These are phyloP conservation scores for Candida gorgasii DNA, from an alignment of 805 yeast genomes.

Conservation along the genomic window DNA sequence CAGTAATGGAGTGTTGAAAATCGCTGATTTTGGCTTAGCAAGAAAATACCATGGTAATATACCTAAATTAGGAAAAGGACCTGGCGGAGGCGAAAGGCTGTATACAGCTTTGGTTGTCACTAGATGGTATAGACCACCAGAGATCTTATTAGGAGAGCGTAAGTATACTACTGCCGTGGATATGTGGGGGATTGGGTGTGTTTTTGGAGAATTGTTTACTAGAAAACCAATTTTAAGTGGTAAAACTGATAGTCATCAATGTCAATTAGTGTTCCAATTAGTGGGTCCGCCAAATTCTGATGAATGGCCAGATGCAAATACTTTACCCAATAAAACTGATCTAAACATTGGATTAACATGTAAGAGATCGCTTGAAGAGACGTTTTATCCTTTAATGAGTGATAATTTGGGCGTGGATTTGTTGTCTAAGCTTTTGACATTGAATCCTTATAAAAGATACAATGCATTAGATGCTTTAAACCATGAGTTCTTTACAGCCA, in stretches of 20 bases:
- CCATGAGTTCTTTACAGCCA: constrained; percentile 65
- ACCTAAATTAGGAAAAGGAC: constrained; percentile 55
- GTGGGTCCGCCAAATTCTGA: constrained; percentile 74
- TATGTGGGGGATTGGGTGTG: constrained; percentile 97
- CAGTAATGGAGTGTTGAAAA: constrained; percentile 71
- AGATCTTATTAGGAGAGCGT: constrained; percentile 80
- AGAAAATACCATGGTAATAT: constrained; percentile 63
- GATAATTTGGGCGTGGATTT: constrained; percentile 54
- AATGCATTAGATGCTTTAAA: constrained; percentile 79
- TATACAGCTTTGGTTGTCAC: constrained; percentile 81
- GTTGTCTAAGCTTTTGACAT: constrained; percentile 57
- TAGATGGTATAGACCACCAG: constrained; percentile 98
- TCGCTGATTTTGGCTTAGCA: constrained; percentile 96
- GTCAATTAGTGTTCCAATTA: constrained; percentile 73
- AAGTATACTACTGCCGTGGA: constrained; percentile 93
- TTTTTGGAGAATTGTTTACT: constrained; percentile 85
- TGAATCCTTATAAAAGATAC: constrained; percentile 72
- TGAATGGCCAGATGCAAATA: constrained; percentile 60
- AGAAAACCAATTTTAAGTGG: constrained; percentile 86
- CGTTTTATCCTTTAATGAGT: constrained; percentile 46
- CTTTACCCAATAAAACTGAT: constrained; percentile 56
- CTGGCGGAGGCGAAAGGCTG: constrained; percentile 55
- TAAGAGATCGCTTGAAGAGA: constrained; percentile 47
- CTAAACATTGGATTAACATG: constrained; percentile 47
- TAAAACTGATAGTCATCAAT: constrained; percentile 82